Evolutionary conservation across 2,329 filamentous ascomycete genomes (phyloP), one percentile per base, ranked within the genome.

Genomic region (Ceratocystis eucalypticola): DNA sequence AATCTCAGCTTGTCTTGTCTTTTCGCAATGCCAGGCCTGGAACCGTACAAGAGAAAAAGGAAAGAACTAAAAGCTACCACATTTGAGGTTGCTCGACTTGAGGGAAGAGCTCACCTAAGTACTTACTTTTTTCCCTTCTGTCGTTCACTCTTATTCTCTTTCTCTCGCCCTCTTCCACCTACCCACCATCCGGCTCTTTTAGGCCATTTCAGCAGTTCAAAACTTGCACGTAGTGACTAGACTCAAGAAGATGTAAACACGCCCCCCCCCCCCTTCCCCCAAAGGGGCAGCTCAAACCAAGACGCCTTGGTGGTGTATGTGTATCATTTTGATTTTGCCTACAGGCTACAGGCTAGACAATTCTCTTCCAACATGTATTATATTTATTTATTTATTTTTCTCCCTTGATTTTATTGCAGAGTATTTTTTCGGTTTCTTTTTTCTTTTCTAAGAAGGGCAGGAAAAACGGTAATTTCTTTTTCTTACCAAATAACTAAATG

Each of bases 51-150:
- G 20, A 57, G 2, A 57, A n/a, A 57, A 33, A 33, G 15, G 2
- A 57, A 55, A 55, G 5, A 50, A 57, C 4, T 4, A 8, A 17
- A 57, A 30, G 15, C 30, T 57, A n/a, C 28, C 25, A n/a, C 53
- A 57, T 10, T 22, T 17, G 53, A 57, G 3, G 53, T 28, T 17
- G 22, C 15, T 57, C 22, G 53, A 22, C 53, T 28, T 57, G 53
- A 57, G 53, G 53, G 53, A 57, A 30, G 53, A 28, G 53, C 61
- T 62, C 25, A 15, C 12, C 61, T 62, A 30, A 28, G 61, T 30
- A 48, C 45, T 62, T 62, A 0, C 22, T 2, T 22, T 22, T 22
- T 22, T 22, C 12, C 22, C 44, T 62, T 28, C 10, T 48, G 15
- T 28, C 25, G 41, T 48, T 48, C 20, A 25, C 41, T 33, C 41